Base-by-base conservation (phyloP, 768 basidiomycete species). In the Rubroboletus satanas region DNA sequence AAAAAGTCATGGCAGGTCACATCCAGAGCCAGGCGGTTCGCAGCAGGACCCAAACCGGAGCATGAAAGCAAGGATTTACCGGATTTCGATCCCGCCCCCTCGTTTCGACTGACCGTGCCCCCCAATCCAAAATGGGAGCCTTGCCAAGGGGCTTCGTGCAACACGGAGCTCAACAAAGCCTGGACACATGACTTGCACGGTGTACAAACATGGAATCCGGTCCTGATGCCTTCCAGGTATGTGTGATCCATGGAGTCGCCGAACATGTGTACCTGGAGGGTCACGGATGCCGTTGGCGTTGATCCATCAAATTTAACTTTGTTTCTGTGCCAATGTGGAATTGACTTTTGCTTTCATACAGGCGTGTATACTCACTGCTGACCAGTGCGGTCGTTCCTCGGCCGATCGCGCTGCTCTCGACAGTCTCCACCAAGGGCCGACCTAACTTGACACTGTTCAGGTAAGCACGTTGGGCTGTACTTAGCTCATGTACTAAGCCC, bases 381-480 rank as follows among this genome's bases (percentile, higher is more conserved):
- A 83, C 79, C 10, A 82, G 80, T 49, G 80, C 79, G 9, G 77
- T 87, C 52, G 67, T 82, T 12, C 88, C 86, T 18, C 78, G 88
- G 37, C 87, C 87, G 12, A 42, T 47, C 48, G 87, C 83, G 2
- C 79, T 88, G 56, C 79, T 88, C 36, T 86, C 85, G 12, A 78
- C 84, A 8, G 54, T 83, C 38, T 80, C 80, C n/a, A 54, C 62
- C 5, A 68, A 76, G 51, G 83, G 81, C 2, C 62, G 73, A 5
- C 75, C 75, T 18, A 89, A 87, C 70, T 77, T 89, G 44, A 83
- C 85, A 5, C 82, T 84, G 1, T 85, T 86, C 71, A 87, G 85
- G 79, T 83, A 65, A 57, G 68, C 62, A 17, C 74, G 18, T 28
- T 42, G 38, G 9, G 18, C 36, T 54, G n/a, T 8, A 35, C 38